Base-by-base conservation (phyloP, 2,329 filamentous ascomycete genomes). In the Aspergillus calidoustus region DNA sequence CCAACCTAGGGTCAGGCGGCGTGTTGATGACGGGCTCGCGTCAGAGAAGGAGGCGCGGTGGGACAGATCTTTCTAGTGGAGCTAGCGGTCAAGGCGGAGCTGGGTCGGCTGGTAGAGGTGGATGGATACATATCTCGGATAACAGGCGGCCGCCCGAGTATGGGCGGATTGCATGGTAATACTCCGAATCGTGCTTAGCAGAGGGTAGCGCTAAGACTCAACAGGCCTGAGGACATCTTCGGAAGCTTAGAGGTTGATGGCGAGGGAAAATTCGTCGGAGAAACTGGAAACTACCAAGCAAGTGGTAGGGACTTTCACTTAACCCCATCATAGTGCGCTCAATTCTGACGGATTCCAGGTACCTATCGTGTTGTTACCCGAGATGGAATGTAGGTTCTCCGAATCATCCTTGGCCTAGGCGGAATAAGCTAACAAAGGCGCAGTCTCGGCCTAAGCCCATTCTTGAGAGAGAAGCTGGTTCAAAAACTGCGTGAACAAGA, bases 41-140 rank as follows among this genome's bases (percentile, higher is more conserved):
- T 63, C 65, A 72, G 69, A 69, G 73, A 38, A 69, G 67, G 68
- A 70, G 64, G 50, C 73, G 77, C 31, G 77, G 79, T 11, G 76
- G 77, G 8, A 66, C 59, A 3, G 81, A 82, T 25, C 82, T 82
- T 19, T 81, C 82, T 7, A 82, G 84, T n/a, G 84, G 83, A 41
- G 84, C 85, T 8, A 86, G 81, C 65, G 80, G 82, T 17, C 86
- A 88, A 67, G 86, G 85, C 19, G 86, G 86, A 54, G 80, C 79
- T 61, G 86, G 85, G 2, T 83, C 84, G 19, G 86, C 77, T 17
- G 86, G 85, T 1, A 77, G 83, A 65, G 86, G 86, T 22, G 87
- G 87, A 1, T 88, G 83, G 77, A 84, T 89, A 46, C 87, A 89
- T 69, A 80, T 89, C n/a, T 87, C 83, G 43, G 87, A 89, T 68